phyloP scores from a whole-genome alignment of 257 asterid species.

The Lithospermum erythrorhizon region DNA sequence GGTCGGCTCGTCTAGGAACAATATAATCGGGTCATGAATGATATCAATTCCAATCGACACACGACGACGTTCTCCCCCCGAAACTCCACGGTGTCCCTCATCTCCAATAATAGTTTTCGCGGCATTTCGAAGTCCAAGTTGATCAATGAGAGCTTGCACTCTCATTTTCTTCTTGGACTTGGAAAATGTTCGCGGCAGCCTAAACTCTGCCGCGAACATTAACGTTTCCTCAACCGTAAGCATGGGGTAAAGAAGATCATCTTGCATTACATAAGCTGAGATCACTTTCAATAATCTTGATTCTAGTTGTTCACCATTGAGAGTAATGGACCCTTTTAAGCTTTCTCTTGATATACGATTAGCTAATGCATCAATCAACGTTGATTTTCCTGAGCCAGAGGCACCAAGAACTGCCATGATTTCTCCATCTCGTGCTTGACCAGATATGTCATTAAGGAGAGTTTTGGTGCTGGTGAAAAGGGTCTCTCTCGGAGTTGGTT shows the following conservation, averaged over 20 bases:
- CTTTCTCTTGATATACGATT: slow-evolving; percentile 60
- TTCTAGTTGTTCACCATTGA: slow-evolving; percentile 58
- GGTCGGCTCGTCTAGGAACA: slow-evolving; percentile 42
- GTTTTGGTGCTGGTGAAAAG: slow-evolving; percentile 24
- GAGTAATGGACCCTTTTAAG: slow-evolving; percentile 42
- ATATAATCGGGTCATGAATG: slow-evolving; percentile 32
- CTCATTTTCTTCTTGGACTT: slow-evolving; percentile 18
- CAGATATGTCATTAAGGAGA: slow-evolving; percentile 49
- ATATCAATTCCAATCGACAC: slow-evolving; percentile 38
- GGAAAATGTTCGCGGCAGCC: slow-evolving; percentile 37
- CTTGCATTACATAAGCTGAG: slow-evolving; percentile 81
- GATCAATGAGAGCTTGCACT: slow-evolving; percentile 22
- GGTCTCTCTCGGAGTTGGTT: slow-evolving; percentile 8
- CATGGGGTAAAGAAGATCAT: slow-evolving; percentile 69
- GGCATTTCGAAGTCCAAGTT: slow-evolving; percentile 22
- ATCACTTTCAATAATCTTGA: slow-evolving; percentile 50
- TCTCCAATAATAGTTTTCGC: slow-evolving; percentile 27
- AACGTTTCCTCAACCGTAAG: slow-evolving; percentile 74
- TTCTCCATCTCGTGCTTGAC: slow-evolving; percentile 69
- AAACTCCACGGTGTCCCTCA: slow-evolving; percentile 32
- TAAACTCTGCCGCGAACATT: slow-evolving; percentile 73
- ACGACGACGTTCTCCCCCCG: slow-evolving; percentile 36
- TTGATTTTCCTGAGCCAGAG: slow-evolving; percentile 70
- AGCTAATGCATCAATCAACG: slow-evolving; percentile 61
- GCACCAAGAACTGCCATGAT: slow-evolving; percentile 79